Evolutionary conservation across 2,329 filamentous ascomycete species (phyloP).

Genomic region (Talaromyces sp.): DNA sequence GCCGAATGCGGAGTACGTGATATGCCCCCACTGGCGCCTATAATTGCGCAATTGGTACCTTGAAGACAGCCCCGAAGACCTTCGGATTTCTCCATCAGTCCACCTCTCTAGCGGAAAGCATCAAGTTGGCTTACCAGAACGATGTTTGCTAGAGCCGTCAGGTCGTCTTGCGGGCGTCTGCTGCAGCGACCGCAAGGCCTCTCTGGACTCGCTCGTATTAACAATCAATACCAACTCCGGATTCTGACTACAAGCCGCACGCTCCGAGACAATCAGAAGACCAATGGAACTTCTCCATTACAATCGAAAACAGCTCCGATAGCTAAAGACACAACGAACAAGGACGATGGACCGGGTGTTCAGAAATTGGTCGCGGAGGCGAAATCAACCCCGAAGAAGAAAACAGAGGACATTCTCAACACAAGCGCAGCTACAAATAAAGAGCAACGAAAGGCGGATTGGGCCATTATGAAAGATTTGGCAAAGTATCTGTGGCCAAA

Average conservation of each 20-base stretch:
- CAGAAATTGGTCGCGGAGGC: slow-evolving; percentile 23
- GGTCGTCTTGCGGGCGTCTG: slow-evolving; percentile 33
- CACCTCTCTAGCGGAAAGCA: background rate
- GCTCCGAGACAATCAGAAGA: slow-evolving; percentile 24
- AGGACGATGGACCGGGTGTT: slow-evolving; percentile 4
- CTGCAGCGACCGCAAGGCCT: slow-evolving; percentile 27
- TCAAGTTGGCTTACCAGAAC: slow-evolving; percentile 17
- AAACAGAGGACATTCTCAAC: slow-evolving; percentile 58
- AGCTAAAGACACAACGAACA: background rate
- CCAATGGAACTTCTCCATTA: background rate
- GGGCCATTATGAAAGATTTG: slow-evolving; percentile 99
- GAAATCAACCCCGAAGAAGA: slow-evolving; percentile 25
- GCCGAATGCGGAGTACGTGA: slow-evolving; percentile 17
- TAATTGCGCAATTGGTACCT: slow-evolving; percentile 12
- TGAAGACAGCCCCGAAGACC: background rate
- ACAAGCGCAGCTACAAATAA: slow-evolving; percentile 66
- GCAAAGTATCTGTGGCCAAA: slow-evolving; percentile 94
- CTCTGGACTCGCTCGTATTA: slow-evolving; percentile 22
- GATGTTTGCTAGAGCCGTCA: slow-evolving; percentile 39
- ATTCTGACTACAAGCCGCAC: slow-evolving; percentile 27
- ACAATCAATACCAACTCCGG: slow-evolving; percentile 28
- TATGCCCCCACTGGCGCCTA: slow-evolving; percentile 14
- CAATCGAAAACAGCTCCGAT: background rate
- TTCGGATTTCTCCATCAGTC: background rate
- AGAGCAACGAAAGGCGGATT: slow-evolving; percentile 93